Base-by-base conservation (phyloP, 805 yeast genomes). In the Saturnispora galanensis region DNA sequence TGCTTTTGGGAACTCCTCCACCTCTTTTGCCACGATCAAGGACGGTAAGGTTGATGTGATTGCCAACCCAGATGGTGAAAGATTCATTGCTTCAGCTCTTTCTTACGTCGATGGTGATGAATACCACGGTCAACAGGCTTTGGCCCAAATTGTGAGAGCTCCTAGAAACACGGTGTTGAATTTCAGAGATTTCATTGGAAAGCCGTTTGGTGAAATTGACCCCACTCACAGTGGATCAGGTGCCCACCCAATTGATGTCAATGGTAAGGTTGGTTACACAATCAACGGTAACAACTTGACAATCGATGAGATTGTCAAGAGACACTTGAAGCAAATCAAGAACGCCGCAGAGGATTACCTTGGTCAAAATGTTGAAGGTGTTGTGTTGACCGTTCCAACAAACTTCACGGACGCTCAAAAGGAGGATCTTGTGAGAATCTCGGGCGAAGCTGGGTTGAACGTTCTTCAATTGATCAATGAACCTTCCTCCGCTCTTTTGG, bases 21-120 rank as follows among this genome's bases (percentile, higher is more conserved):
- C 97, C 41, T 85, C 97, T 48, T 88, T 93, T 63, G 97, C 97
- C 41, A 85, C 81, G 58, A 84, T 89, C 54, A 68, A 74, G 50
- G 97, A 90, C 59, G 97, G 96, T 50, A 84, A 83, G 64, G 93
- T 87, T 52, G 97, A 93, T 62, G 95, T 93, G 54, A 90, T 93
- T 64, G 98, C 98, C 55, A 90, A 93, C 78, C 96, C 94, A 55
- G 98, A 93, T 62, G 98, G 98, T 66, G 97, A 93, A 69, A 86
- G 97, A 71, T 76, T 90, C 49, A 93, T 93, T 62, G 95, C 97
- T 50, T 84, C 97, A 28, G 84, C 84, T 48, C 74, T 93, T 50
- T 79, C 97, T 15, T 93, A 89, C 64, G 88, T 88, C 47, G 96
- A 94, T 49, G 82, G 75, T 46, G 97, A 93, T 63, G 97, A 93